A percentile compares a stretch with the other conserved stretches of the same genome.
Evolutionary conservation across 305 asterid genomes (phyloP).

Genomic region (Salvia sclarea): DNA sequence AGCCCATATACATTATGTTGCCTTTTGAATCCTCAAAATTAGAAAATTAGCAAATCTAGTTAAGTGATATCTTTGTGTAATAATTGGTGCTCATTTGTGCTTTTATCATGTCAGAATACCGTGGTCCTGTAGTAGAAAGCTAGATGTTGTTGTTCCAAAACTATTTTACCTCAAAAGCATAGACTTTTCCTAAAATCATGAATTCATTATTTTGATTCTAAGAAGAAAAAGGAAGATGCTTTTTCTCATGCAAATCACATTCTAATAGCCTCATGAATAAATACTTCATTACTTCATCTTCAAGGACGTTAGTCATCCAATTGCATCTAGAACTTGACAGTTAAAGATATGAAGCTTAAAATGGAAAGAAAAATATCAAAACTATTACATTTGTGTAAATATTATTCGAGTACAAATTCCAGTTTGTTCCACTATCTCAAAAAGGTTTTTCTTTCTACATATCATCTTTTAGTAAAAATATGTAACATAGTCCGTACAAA

Average conservation of each 20-base stretch:
- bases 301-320: not conserved
- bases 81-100: too few species aligned
- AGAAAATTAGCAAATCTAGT: not conserved
- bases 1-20: constrained; percentile 15
- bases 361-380: not conserved
- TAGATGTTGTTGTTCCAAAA: constrained; percentile 16
- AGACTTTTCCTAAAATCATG: not conserved
- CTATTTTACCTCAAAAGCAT: not conserved
- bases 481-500: not conserved
- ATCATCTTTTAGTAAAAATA: not conserved
- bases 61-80: not conserved
- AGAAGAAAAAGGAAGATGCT: constrained; percentile 16
- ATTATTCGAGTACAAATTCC: not conserved
- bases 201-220: constrained; percentile 13
- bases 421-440: constrained; percentile 7
- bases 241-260: not conserved
- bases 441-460: not conserved
- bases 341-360: constrained; percentile 1
- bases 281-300: not conserved
- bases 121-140: not conserved
- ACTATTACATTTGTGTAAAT: not conserved
- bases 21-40: not conserved
- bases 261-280: not conserved
- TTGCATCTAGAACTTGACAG: constrained; percentile 16
- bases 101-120: not conserved